A percentile compares a stretch with the other conserved stretches of the same genome.
Evolutionary conservation across 139 green algal species (phyloP).

Genomic region (Haematococcus sp.): DNA sequence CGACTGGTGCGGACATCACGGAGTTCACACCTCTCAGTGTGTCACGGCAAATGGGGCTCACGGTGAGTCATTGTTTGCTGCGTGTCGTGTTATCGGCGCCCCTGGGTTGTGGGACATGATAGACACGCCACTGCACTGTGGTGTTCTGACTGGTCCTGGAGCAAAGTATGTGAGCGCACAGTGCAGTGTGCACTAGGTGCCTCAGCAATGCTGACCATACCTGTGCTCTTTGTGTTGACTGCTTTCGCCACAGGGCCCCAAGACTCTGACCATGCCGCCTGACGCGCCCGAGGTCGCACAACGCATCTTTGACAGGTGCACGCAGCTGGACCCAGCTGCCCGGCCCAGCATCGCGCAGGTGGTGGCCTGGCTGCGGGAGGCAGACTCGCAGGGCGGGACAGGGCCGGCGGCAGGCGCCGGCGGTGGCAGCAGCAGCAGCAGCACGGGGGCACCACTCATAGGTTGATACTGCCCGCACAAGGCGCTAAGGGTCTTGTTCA

Average conservation of each 20-base stretch:
- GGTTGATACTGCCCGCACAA: no score
- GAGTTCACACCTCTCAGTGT: conserved; percentile 55
- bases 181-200: no score
- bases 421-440: no score
- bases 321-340: conserved; percentile 42
- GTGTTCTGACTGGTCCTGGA: no score
- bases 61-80: neutral
- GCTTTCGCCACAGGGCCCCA: conserved; percentile 2
- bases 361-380: conserved; percentile 59
- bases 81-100: neutral
- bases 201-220: no score
- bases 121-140: no score
- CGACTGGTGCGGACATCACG: conserved; percentile 58
- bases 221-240: no score
- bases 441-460: no score
- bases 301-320: conserved; percentile 51
- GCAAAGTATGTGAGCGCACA: conserved; percentile 6
- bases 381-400: neutral
- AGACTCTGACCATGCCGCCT: conserved; percentile 23
- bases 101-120: neutral
- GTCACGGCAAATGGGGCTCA: conserved; percentile 26
- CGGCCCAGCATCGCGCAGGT: conserved; percentile 50
- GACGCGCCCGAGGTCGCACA: conserved; percentile 21
- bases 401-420: neutral
- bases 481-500: neutral